phyloP scores from a whole-genome alignment of 2,329 filamentous ascomycete genomes.

The Hysterium pulicare region DNA sequence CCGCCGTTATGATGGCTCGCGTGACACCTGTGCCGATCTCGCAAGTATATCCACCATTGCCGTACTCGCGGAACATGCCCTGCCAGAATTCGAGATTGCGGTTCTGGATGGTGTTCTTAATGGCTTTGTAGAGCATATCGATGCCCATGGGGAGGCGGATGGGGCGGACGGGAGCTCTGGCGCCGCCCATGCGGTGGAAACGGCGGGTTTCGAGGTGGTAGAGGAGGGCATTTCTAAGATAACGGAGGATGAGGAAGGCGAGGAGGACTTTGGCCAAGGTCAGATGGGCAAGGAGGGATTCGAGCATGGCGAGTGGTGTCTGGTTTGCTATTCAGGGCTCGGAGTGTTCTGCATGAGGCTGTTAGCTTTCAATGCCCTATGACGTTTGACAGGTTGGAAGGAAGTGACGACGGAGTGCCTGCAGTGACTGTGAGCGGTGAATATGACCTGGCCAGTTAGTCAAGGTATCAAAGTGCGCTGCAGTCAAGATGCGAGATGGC shows the following conservation, averaged over 20 bases:
- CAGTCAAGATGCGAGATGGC: too few relatives aligned
- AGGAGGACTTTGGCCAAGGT: constrained; percentile 22
- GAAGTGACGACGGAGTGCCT: too few relatives aligned
- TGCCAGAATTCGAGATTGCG: constrained; percentile 62
- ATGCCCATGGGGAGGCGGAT: constrained; percentile 52
- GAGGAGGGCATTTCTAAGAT: constrained; percentile 13
- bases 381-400: too few relatives aligned
- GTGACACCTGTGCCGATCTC: constrained; percentile 56
- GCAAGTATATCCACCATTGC: constrained; percentile 52
- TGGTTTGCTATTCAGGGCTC: constrained; percentile 3
- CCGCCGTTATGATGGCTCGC: constrained; percentile 71
- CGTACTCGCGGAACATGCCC: constrained; percentile 45
- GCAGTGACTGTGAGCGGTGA: too few relatives aligned
- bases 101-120: constrained; percentile 53
- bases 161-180: constrained; percentile 41
- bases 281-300: constrained; percentile 14
- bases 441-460: too few relatives aligned
- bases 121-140: constrained; percentile 59
- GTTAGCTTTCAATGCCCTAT: too few relatives aligned
- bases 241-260: constrained; percentile 15
- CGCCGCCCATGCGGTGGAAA: constrained; percentile 43
- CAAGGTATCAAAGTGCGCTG: too few relatives aligned
- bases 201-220: constrained; percentile 31
- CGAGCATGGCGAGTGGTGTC: constrained; percentile 16
- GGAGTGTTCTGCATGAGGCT: background rate